Evolutionary conservation across 495 filamentous ascomycete genomes (phyloP), one percentile per base, ranked within the genome.

Genomic region (Neurospora tetrasperma): DNA sequence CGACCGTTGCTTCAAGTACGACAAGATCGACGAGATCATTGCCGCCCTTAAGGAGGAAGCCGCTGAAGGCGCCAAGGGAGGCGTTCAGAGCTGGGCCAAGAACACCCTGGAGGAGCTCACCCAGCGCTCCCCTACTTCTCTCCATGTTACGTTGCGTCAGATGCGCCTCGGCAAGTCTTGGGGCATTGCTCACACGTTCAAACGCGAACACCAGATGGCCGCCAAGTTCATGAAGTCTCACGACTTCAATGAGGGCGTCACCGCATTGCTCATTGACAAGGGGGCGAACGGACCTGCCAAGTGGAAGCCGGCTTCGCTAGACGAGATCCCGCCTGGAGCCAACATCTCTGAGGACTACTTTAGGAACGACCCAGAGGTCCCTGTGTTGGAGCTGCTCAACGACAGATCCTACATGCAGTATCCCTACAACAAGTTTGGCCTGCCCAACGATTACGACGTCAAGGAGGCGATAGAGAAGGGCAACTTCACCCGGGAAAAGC

Each of bases 241-340:
- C 5, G 96, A 99, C 80, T 99, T 98, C 80, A 87, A 88, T 66
- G 90, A 93, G 80, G 96, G 96, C 46, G 94, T 98, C 59, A 88
- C 87, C 71, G 90, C 93, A 38, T 85, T 88, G 31, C 85, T 98
- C 35, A 86, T 94, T 74, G 84, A 86, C 42, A 92, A 93, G 82
- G 80, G 84, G 70, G 82, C 82, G 38, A 59, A 59, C 48, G 27
- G 54, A 14, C 54, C 54, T 27, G 88, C 92, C 3, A 80, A 82
- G 48, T 98, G 94, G 94, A 77, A 91, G 70, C 95, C 95, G 5
- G 85, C 86, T 31, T 86, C 84, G 6, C 84, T 97, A 11, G 84
- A 88, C 31, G 90, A 90, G 42, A 87, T 93, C 38, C 70, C 82
- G 3, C 74, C 79, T 0, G 72, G 73, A 43, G 40, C 59, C 69